A percentile compares a stretch with the other conserved stretches of the same genome.
Conservation (phyloP, 1,139 yeast species). For the Zhuliangozyma parablackwelliae region DNA sequence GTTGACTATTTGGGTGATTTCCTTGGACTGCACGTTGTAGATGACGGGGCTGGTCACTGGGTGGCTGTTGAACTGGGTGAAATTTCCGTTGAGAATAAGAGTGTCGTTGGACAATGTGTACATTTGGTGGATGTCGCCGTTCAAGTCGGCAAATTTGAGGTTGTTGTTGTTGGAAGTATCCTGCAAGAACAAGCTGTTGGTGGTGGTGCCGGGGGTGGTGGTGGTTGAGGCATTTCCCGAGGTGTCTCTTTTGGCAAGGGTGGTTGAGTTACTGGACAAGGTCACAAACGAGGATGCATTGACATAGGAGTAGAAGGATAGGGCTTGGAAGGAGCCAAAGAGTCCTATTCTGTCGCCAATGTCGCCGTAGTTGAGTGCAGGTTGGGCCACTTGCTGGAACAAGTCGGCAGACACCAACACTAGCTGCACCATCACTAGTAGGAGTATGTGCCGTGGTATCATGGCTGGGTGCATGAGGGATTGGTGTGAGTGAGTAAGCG, state of each 20-base stretch:
- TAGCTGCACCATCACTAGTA: neutral
- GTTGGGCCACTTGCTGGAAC: constrained; percentile 18
- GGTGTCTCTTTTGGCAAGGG: constrained; percentile 4
- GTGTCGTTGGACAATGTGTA: constrained; percentile 22
- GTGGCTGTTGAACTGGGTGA: constrained; percentile 29
- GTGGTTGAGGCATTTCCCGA: constrained; percentile 4
- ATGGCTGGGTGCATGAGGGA: neutral
- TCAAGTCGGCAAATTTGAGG: constrained; percentile 24
- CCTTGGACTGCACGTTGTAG: constrained; percentile 45
- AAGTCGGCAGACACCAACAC: neutral
- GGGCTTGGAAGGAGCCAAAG: constrained; percentile 61
- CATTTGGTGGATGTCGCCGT: constrained; percentile 33
- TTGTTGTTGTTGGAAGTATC: constrained; percentile 26
- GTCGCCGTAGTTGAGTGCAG: constrained; percentile 26
- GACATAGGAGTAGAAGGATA: constrained; percentile 51
- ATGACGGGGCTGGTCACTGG: constrained; percentile 50
- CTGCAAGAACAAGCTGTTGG: constrained; percentile 26
- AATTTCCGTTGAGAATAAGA: constrained; percentile 45
- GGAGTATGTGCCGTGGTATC: constrained; percentile 1
- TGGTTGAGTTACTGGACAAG: constrained; percentile 15
- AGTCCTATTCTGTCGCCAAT: constrained; percentile 49
- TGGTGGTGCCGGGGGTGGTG: constrained; percentile 5
- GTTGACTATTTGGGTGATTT: constrained; percentile 34
- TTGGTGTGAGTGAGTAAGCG: too few species aligned
- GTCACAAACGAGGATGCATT: constrained; percentile 40